A percentile compares a stretch with the other conserved stretches of the same genome.
Conservation (phyloP, 768 basidiomycete species). For the Agaricus sinodeliciosus region DNA sequence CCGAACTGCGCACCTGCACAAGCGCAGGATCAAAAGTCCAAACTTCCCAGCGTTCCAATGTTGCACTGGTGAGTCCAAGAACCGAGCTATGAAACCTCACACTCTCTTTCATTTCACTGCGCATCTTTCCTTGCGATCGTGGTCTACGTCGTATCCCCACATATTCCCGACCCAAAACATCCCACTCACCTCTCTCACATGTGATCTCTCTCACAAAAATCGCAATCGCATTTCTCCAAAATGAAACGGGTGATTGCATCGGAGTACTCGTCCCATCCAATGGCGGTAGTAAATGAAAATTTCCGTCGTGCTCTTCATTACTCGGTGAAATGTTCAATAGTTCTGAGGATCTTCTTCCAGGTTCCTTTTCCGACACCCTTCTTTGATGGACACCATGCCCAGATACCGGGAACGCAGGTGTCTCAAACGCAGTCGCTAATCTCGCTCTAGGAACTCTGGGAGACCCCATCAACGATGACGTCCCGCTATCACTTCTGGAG, state of each 20-base stretch:
- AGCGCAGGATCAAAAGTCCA: constrained; percentile 68
- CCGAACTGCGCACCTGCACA: constrained; percentile 40
- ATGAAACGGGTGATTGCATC: constrained; percentile 27
- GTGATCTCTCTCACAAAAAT: constrained; percentile 46
- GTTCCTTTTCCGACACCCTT: constrained; percentile 64
- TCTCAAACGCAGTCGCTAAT: constrained; percentile 41
- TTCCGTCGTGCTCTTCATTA: constrained; percentile 33
- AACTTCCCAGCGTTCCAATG: constrained; percentile 76
- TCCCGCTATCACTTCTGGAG: constrained; percentile 59
- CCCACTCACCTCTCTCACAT: constrained; percentile 80
- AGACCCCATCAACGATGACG: constrained; percentile 35
- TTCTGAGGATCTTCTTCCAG: constrained; percentile 42
- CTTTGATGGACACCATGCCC: constrained; percentile 75
- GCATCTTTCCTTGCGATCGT: constrained; percentile 32
- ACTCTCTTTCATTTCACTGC: constrained; percentile 13
- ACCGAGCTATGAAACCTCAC: constrained; percentile 7
- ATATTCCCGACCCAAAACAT: constrained; percentile 44
- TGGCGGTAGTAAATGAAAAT: constrained; percentile 13
- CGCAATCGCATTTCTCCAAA: constrained; percentile 57
- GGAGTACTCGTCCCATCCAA: constrained; percentile 30
- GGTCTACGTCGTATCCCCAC: constrained; percentile 69
- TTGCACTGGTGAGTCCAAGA: constrained; percentile 52
- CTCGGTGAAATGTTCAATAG: constrained; percentile 38
- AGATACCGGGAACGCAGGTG: constrained; percentile 67
- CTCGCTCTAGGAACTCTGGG: constrained; percentile 44